phyloP scores from a whole-genome alignment of 75 land plant species.

The Cryptomeria japonica region DNA sequence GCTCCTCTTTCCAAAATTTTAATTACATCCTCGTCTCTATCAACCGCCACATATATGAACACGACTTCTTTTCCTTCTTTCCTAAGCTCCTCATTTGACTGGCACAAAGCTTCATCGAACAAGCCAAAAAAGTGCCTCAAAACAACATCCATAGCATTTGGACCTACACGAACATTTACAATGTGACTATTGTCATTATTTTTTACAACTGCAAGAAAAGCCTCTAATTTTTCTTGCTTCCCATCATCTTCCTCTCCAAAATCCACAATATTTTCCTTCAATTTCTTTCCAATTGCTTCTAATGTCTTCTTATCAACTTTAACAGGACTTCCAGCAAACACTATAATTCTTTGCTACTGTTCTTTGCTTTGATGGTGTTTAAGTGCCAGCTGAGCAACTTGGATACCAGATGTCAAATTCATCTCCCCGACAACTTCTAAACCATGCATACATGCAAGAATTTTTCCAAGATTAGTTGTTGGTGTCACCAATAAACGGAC shows the following conservation, averaged over 20 bases:
- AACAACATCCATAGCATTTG: too few species aligned
- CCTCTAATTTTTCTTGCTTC: slow-evolving; percentile 83
- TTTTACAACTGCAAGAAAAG: slow-evolving; percentile 75
- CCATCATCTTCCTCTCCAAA: slow-evolving; percentile 94
- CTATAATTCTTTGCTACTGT: slow-evolving; percentile 90
- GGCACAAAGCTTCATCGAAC: too few species aligned
- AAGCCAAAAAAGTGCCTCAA: too few species aligned
- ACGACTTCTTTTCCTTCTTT: too few species aligned
- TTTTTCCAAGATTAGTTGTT: too few species aligned
- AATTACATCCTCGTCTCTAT: too few species aligned
- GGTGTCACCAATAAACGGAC: too few species aligned
- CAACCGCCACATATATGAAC: too few species aligned
- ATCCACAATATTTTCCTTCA: slow-evolving; percentile 87
- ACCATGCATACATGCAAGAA: too few species aligned
- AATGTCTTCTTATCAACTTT: slow-evolving; percentile 74
- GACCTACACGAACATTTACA: slow-evolving; percentile 84
- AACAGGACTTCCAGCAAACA: slow-evolving; percentile 92
- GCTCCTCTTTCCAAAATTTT: too few species aligned
- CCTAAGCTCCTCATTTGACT: too few species aligned
- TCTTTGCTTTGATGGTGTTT: slow-evolving; percentile 96
- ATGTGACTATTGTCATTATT: slow-evolving; percentile 90
- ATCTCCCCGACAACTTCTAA: slow-evolving; percentile 64
- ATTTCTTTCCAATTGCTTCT: slow-evolving; percentile 85
- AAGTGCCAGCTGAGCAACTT: slow-evolving; percentile 93
- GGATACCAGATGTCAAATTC: slow-evolving; percentile 85